Percentiles rank a stretch among this genome's conserved stretches.
Conservation (phyloP, 177 flowering plant genomes). For the Vitis hybrid region DNA sequence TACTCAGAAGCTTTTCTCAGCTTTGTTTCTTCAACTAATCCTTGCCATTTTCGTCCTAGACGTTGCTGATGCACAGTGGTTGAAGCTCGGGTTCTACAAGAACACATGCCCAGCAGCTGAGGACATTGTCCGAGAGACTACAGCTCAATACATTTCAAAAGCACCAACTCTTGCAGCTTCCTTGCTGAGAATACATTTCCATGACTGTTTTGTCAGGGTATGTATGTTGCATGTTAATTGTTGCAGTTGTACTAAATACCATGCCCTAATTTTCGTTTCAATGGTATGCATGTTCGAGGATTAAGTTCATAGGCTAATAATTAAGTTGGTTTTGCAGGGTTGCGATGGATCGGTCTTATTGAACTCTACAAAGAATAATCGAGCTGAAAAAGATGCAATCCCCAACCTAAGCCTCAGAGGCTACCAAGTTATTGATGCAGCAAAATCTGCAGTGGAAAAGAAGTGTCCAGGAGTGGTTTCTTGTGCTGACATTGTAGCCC, state of each 20-base stretch:
- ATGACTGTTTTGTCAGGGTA: conserved; percentile 56
- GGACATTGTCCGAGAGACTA: conserved; percentile 9
- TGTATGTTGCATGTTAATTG: conserved; percentile 13
- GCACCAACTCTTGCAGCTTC: conserved; percentile 34
- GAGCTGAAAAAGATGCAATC: conserved; percentile 34
- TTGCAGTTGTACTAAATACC: too few relatives aligned
- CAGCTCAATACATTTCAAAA: neutral
- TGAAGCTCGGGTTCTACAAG: conserved; percentile 17
- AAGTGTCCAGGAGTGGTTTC: conserved; percentile 44
- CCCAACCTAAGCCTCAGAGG: conserved; percentile 34
- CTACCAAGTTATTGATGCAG: conserved; percentile 32
- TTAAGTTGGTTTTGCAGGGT: conserved; percentile 27
- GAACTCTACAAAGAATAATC: conserved; percentile 25
- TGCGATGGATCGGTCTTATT: conserved; percentile 54
- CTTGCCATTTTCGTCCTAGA: neutral
- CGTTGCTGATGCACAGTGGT: neutral
- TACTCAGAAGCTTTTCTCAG: conserved; percentile 3
- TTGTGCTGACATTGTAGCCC: conserved; percentile 40
- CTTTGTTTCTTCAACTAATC: conserved; percentile 1
- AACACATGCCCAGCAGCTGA: conserved; percentile 21
- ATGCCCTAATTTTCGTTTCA: too few relatives aligned
- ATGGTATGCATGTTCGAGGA: conserved; percentile 1
- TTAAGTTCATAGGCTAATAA: conserved; percentile 11
- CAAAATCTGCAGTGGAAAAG: conserved; percentile 31
- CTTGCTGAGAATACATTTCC: conserved; percentile 45